phyloP scores from a whole-genome alignment of 2,329 filamentous ascomycete genomes.

The Clarireedia homoeocarpa region DNA sequence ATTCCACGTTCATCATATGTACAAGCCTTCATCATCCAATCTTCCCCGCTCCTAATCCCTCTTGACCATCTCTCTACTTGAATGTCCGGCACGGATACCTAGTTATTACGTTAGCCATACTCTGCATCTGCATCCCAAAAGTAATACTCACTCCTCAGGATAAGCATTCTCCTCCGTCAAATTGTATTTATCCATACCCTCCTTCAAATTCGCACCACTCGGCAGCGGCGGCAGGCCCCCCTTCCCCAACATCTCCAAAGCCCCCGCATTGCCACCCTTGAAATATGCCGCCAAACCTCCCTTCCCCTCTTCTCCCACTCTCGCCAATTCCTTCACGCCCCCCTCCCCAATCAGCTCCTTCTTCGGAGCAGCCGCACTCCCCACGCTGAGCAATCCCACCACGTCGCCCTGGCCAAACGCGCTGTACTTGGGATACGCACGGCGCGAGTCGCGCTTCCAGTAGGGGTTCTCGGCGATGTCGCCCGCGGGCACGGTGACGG shows the following conservation, averaged over 20 bases:
- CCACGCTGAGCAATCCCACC: slow-evolving; percentile 76
- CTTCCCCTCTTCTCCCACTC: slow-evolving; percentile 66
- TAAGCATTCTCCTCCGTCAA: slow-evolving; percentile 64
- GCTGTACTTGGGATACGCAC: slow-evolving; percentile 73
- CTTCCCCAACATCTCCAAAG: slow-evolving; percentile 57
- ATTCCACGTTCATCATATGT: not conserved
- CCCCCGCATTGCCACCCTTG: slow-evolving; percentile 50
- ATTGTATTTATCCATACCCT: slow-evolving; percentile 59
- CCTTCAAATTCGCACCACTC: slow-evolving; percentile 48
- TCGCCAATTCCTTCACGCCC: slow-evolving; percentile 65
- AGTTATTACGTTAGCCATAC: not conserved
- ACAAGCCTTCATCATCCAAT: not conserved
- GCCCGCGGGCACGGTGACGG: slow-evolving; percentile 73
- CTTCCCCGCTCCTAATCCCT: not conserved
- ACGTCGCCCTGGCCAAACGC: slow-evolving; percentile 78
- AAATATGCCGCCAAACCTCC: slow-evolving; percentile 68
- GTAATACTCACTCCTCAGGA: slow-evolving; percentile 51
- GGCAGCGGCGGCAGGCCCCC: slow-evolving; percentile 83
- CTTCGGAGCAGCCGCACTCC: slow-evolving; percentile 73
- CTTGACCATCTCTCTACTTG: slow-evolving; percentile 4
- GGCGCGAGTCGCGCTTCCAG: slow-evolving; percentile 87
- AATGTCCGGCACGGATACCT: slow-evolving; percentile 14
- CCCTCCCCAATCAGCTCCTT: slow-evolving; percentile 73
- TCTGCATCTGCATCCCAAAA: not conserved
- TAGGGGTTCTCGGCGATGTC: slow-evolving; percentile 90